Conservation (phyloP, 768 basidiomycete genomes). For the Mycena pura region DNA sequence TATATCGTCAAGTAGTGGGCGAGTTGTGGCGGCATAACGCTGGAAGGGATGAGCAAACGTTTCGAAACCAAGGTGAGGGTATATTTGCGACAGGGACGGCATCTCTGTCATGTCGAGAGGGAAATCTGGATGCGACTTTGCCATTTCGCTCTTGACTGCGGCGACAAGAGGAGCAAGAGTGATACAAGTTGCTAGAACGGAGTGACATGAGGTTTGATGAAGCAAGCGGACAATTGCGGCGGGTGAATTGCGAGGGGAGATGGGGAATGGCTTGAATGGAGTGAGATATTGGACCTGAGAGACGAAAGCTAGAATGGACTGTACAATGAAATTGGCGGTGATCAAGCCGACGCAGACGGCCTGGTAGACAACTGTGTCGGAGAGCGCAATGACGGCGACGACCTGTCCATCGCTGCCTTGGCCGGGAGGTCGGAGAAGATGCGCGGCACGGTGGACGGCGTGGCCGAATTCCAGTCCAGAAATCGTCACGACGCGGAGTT, state of each 20-base stretch:
- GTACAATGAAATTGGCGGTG: constrained; percentile 36
- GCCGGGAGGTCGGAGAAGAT: constrained; percentile 26
- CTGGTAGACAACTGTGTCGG: constrained; percentile 37
- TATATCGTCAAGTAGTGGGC: too few relatives aligned
- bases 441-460: constrained; percentile 39
- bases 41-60: not conserved
- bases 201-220: constrained; percentile 36
- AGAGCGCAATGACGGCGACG: constrained; percentile 39
- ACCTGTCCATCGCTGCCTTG: constrained; percentile 31
- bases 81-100: constrained; percentile 17
- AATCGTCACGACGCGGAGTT: too few relatives aligned
- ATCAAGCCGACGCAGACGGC: constrained; percentile 34
- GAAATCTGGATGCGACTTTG: not conserved
- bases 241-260: constrained; percentile 45
- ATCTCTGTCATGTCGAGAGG: not conserved
- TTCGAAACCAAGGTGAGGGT: constrained; percentile 36
- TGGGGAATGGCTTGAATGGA: constrained; percentile 38
- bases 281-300: not conserved
- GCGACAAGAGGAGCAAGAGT: constrained; percentile 30
- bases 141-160: not conserved
- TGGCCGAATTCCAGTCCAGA: not conserved
- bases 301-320: constrained; percentile 26
- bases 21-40: not conserved
- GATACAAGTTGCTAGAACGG: constrained; percentile 37
- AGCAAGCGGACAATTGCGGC: constrained; percentile 42